Evolutionary conservation across 768 basidiomycete genomes (phyloP).

Genomic region (Mycena filopes): DNA sequence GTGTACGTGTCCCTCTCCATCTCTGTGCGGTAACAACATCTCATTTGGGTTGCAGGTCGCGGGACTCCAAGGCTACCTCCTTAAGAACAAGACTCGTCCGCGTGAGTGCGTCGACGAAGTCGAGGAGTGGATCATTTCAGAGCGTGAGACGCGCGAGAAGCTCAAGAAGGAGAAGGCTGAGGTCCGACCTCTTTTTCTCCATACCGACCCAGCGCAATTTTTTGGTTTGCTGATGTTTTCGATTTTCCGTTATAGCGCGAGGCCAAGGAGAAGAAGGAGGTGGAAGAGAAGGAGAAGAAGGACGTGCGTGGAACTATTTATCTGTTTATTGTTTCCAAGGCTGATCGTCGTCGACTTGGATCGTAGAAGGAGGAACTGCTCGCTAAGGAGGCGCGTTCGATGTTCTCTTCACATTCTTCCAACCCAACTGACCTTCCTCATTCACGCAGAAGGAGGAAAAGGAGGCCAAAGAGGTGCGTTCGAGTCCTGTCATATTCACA

Average conservation of each 20-base stretch:
- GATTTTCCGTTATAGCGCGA: slow-evolving; percentile 63
- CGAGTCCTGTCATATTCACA: background rate
- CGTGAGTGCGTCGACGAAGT: slow-evolving; percentile 87
- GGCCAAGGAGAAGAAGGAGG: slow-evolving; percentile 83
- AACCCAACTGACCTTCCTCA: slow-evolving; percentile 7
- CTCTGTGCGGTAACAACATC: background rate
- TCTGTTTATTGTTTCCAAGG: background rate
- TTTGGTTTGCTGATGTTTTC: slow-evolving; percentile 33
- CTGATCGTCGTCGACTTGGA: slow-evolving; percentile 35
- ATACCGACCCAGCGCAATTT: slow-evolving; percentile 9
- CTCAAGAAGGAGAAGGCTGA: slow-evolving; percentile 83
- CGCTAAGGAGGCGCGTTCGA: slow-evolving; percentile 52
- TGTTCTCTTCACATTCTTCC: background rate
- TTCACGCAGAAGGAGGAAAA: slow-evolving; percentile 60
- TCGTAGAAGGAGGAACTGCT: slow-evolving; percentile 61
- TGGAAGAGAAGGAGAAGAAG: slow-evolving; percentile 72
- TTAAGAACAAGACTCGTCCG: slow-evolving; percentile 92
- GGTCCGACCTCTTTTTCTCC: slow-evolving; percentile 48
- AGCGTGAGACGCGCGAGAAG: slow-evolving; percentile 86
- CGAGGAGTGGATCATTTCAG: slow-evolving; percentile 79
- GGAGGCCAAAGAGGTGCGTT: slow-evolving; percentile 64
- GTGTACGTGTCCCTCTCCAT: slow-evolving; percentile 63
- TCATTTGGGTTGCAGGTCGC: slow-evolving; percentile 66
- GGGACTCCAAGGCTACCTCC: slow-evolving; percentile 83
- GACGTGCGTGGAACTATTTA: slow-evolving; percentile 53